Evolutionary conservation across 2,329 filamentous ascomycete species (phyloP).

Genomic region (Aspergillus pseudoterreus): DNA sequence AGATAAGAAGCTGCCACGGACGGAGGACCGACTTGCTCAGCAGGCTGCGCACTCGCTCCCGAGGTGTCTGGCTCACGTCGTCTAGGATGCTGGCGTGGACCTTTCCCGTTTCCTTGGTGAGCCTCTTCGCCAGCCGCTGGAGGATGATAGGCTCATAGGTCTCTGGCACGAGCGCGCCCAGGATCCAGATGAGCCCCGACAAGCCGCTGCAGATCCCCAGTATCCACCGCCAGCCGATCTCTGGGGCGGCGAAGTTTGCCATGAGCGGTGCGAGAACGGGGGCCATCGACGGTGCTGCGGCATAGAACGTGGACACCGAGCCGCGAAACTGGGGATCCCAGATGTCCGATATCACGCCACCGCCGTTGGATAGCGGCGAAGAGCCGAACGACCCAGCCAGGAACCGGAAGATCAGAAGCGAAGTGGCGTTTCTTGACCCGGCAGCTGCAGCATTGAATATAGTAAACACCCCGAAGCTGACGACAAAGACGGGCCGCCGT

Average conservation of each 20-base stretch:
- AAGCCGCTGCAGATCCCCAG: constrained; percentile 58
- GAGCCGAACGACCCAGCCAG: constrained; percentile 58
- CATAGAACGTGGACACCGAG: constrained; percentile 58
- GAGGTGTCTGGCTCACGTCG: constrained; percentile 18
- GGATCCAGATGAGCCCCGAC: constrained; percentile 52
- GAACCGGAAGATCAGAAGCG: constrained; percentile 61
- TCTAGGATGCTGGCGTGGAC: constrained; percentile 29
- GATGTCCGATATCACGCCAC: constrained; percentile 57
- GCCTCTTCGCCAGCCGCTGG: constrained; percentile 40
- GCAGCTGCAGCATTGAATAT: constrained; percentile 58
- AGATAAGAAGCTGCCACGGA: constrained; percentile 43
- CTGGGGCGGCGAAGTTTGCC: constrained; percentile 60
- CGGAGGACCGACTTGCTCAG: constrained; percentile 40
- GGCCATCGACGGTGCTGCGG: constrained; percentile 61
- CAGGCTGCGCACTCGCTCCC: constrained; percentile 15
- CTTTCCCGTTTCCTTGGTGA: constrained; percentile 45
- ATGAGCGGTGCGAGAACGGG: constrained; percentile 60
- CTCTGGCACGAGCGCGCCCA: constrained; percentile 18
- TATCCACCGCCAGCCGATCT: constrained; percentile 64
- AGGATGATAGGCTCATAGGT: constrained; percentile 46
- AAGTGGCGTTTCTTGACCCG: constrained; percentile 40
- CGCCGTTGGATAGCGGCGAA: constrained; percentile 56
- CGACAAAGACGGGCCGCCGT: constrained; percentile 16
- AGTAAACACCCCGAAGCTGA: constrained; percentile 37
- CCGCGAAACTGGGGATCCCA: constrained; percentile 50